Evolutionary conservation across 345 rosid species (phyloP).

Genomic region (Salix suchowensis): DNA sequence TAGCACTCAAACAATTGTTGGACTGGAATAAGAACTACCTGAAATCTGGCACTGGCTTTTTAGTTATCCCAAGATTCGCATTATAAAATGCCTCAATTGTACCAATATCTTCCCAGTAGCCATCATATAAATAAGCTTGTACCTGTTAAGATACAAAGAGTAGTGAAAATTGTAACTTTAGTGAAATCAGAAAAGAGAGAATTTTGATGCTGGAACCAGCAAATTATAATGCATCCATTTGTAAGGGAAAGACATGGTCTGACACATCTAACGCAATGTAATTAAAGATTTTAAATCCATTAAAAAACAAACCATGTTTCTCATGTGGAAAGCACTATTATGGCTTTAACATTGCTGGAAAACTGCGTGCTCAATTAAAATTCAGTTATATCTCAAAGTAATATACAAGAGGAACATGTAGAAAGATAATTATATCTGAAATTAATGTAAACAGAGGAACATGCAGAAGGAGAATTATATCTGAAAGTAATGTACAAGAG

Average conservation of each 20-base stretch:
- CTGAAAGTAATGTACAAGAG: background rate
- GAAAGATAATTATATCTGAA: background rate
- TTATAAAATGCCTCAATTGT: slow-evolving; percentile 94
- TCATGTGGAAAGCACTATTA: background rate
- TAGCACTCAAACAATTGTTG: background rate
- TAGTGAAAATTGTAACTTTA: background rate
- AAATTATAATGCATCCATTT: background rate
- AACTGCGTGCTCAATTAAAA: background rate
- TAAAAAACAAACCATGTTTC: background rate
- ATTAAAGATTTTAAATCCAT: background rate
- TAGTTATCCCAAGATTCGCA: slow-evolving; percentile 90
- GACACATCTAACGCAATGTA: background rate
- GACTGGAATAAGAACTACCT: slow-evolving; percentile 38
- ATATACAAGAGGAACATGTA: background rate
- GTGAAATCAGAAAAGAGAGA: background rate
- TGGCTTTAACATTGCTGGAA: background rate
- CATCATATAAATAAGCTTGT: slow-evolving; percentile 95
- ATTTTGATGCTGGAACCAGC: background rate
- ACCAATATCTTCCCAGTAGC: slow-evolving; percentile 98
- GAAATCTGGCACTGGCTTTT: slow-evolving; percentile 92
- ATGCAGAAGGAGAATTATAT: background rate
- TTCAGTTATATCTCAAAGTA: background rate
- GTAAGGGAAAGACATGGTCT: background rate
- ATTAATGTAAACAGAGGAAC: too few species aligned
- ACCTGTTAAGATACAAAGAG: slow-evolving; percentile 39